These are phyloP conservation scores for Clarireedia sp. DNA, from an alignment of 2,329 filamentous ascomycete genomes.

Conservation along the genomic window DNA sequence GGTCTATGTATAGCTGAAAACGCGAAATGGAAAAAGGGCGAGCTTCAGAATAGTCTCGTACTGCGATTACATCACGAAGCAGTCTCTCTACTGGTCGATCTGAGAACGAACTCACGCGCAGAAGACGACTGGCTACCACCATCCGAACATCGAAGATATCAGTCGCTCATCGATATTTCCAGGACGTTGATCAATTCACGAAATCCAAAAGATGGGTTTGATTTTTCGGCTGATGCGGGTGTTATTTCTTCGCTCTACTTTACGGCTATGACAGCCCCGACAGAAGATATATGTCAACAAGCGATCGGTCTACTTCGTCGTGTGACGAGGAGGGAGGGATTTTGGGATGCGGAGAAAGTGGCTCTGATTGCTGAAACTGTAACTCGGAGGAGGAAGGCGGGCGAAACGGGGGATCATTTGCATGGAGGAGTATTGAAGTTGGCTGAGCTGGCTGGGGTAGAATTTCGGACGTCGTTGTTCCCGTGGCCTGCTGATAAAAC, in stretches of 20 bases:
- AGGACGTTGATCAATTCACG: constrained; percentile 5
- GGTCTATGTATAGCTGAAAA: not conserved
- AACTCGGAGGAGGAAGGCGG: not conserved
- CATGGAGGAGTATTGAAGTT: not conserved
- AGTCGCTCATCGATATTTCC: constrained; percentile 8
- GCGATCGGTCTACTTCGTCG: constrained; percentile 12
- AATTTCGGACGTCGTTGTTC: not conserved
- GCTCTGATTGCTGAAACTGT: constrained; percentile 12
- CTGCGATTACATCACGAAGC: not conserved
- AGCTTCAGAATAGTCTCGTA: constrained; percentile 1
- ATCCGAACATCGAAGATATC: not conserved
- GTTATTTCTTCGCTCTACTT: constrained; percentile 16
- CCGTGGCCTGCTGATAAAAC: not conserved
- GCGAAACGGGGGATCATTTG: not conserved
- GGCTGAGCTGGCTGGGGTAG: not conserved
- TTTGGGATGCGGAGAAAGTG: constrained; percentile 13
- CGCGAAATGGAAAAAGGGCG: not conserved
- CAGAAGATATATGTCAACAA: constrained; percentile 7
- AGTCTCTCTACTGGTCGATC: not conserved
- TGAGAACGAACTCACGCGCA: not conserved
- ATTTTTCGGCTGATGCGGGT: constrained; percentile 13
- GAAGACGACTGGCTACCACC: not conserved
- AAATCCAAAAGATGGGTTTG: not conserved
- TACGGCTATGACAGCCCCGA: constrained; percentile 11
- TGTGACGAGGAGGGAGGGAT: constrained; percentile 14